Percentiles rank a stretch among this genome's conserved stretches.
Evolutionary conservation across 2,329 filamentous ascomycete genomes (phyloP).

Genomic region (Gaeumannomyces sp.): DNA sequence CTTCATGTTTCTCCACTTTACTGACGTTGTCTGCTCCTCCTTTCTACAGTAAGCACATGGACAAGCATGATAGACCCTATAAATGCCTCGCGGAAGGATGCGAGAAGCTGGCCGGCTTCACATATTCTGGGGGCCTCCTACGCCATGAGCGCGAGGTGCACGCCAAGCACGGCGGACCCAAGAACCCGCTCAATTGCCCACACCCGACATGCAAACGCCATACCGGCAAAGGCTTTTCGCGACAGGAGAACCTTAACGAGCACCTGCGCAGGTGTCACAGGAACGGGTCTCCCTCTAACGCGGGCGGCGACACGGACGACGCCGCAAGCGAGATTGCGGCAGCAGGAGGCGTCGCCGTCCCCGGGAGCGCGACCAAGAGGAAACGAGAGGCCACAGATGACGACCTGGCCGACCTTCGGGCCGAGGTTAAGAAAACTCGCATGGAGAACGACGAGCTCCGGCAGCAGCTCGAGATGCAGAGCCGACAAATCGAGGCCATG

Average conservation of each 20-base stretch:
- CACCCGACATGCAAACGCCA: constrained; percentile 84
- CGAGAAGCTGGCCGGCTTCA: constrained; percentile 89
- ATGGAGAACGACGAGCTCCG: constrained; percentile 57
- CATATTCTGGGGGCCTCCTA: constrained; percentile 84
- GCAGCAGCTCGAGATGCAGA: constrained; percentile 42
- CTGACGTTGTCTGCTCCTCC: not conserved
- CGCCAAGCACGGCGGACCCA: constrained; percentile 79
- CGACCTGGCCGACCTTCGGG: constrained; percentile 45
- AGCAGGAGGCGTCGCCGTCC: constrained; percentile 17
- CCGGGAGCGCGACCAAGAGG: constrained; percentile 30
- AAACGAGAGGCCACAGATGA: constrained; percentile 33
- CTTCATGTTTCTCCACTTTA: not conserved
- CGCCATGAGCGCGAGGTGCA: constrained; percentile 93
- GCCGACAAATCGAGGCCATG: constrained; percentile 38
- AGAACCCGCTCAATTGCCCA: constrained; percentile 81
- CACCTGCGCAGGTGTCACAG: constrained; percentile 87
- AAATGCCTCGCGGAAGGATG: constrained; percentile 77
- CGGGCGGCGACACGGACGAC: constrained; percentile 36
- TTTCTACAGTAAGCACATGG: constrained; percentile 80
- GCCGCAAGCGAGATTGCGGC: constrained; percentile 38
- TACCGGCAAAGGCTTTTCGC: constrained; percentile 81
- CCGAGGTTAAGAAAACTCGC: constrained; percentile 62
- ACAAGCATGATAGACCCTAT: constrained; percentile 93
- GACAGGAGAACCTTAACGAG: constrained; percentile 90
- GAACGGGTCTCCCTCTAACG: constrained; percentile 18